Evolutionary conservation across 352 stramenopile species (phyloP).

Genomic region (Pythium sp.): DNA sequence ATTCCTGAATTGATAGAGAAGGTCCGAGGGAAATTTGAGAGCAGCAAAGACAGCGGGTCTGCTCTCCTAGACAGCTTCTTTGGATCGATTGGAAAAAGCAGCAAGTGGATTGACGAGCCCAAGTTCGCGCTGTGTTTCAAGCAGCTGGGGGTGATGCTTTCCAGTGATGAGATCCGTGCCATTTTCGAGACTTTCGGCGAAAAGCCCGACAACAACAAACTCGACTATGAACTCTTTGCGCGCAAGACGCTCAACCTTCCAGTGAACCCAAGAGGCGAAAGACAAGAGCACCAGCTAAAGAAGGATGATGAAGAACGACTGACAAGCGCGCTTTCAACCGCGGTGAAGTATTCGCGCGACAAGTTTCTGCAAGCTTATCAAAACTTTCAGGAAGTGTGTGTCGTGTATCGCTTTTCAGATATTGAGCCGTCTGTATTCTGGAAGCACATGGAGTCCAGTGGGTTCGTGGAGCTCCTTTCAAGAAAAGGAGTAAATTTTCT

Average conservation of each 20-base stretch:
- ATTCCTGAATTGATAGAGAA: constrained; percentile 18
- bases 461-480: constrained; percentile 39
- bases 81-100: constrained; percentile 10
- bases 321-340: constrained; percentile 23
- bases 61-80: constrained; percentile 23
- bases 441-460: constrained; percentile 47
- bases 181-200: constrained; percentile 28
- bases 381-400: constrained; percentile 51
- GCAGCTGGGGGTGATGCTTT: constrained; percentile 27
- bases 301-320: constrained; percentile 35
- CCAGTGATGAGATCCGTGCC: constrained; percentile 19
- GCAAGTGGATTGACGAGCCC: constrained; percentile 18
- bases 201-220: constrained; percentile 16
- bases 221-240: constrained; percentile 28
- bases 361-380: constrained; percentile 30
- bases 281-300: constrained; percentile 15
- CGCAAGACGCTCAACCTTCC: constrained; percentile 16
- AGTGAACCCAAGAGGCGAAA: neutral
- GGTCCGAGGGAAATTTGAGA: constrained; percentile 18
- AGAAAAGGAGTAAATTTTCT: constrained; percentile 32
- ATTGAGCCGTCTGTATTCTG: constrained; percentile 33
- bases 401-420: constrained; percentile 39
- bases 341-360: constrained; percentile 28
- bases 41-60: constrained; percentile 3
- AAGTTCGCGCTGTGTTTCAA: constrained; percentile 31